Evolutionary conservation across 2,329 filamentous ascomycete species (phyloP), one percentile per base, ranked within the genome.

Genomic region (Scytalidium sp.): DNA sequence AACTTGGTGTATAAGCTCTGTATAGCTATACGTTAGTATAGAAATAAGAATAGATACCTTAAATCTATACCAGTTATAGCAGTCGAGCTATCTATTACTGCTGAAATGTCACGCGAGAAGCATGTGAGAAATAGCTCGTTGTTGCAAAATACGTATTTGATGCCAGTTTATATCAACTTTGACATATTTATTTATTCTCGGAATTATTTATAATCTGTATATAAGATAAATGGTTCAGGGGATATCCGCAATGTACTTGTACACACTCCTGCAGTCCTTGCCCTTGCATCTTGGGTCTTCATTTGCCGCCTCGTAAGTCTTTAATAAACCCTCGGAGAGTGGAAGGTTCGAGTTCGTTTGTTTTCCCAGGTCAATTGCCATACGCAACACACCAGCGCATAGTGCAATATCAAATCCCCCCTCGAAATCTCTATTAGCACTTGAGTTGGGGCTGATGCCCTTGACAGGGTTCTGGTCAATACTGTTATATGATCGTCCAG

Each of bases 371-470:
- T 79, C 72, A 2, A 80, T 68, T 0, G 79, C 80, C 23, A 84
- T 61, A 1, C 69, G 66, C 47, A 84, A 75, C 55, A 83, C 80
- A 58, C 83, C 83, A 52, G 69, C 70, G 76, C 83, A 84, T 56
- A 84, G 57, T 60, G 81, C 72, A 7, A 83, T 75, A 39, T 77
- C 74, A 61, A 84, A 84, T 0, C 80, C 80, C 3, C 76, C 75
- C 46, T 71, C 64, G 40, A 68, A 69, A 15, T 50, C 51, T 10
- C 63, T 53, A 10, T 57, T 63, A 0, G 63, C 52, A 8, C 63
- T 64, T 3, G 64, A 58, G 19, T 58, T 56, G 1, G 63, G 60
- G 10, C 57, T 62, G 2, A 69, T 53, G 2, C 65, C 64, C 0
- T 64, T 65, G 0, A 68, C 66, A 0, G 67, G 66, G 41, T 65